phyloP scores from a whole-genome alignment of 108 stramenopile species.

The Fragilariopsis cylindrus region DNA sequence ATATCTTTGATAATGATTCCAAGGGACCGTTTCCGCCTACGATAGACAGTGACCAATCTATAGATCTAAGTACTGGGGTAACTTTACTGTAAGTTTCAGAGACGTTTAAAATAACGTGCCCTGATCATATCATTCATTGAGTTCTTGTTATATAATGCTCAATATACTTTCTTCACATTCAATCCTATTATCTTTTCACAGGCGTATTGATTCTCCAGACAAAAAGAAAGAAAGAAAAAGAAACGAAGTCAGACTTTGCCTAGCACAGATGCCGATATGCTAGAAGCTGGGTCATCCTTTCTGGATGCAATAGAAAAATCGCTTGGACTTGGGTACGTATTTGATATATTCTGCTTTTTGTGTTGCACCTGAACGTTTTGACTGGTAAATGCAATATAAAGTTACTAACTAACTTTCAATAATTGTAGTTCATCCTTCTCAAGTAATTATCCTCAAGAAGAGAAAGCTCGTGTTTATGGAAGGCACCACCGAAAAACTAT shows the following conservation, averaged over 20 bases:
- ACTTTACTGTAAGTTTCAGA: not conserved
- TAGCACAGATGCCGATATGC: constrained; percentile 73
- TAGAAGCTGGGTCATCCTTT: constrained; percentile 74
- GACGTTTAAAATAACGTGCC: not conserved
- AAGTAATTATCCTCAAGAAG: constrained; percentile 36
- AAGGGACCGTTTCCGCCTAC: constrained; percentile 1
- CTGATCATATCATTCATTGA: not conserved
- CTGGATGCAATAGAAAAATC: constrained; percentile 72
- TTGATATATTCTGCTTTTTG: not conserved
- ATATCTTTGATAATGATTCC: not conserved
- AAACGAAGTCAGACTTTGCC: constrained; percentile 42
- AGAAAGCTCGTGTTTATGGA: constrained; percentile 67
- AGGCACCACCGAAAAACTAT: constrained; percentile 83
- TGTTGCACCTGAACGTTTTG: not conserved
- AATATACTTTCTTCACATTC: not conserved
- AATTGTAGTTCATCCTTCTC: constrained; percentile 6
- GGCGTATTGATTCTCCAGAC: not conserved
- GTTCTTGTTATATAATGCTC: not conserved
- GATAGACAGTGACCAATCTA: not conserved
- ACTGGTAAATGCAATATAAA: too few species aligned
- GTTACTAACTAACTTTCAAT: not conserved
- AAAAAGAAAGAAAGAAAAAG: constrained; percentile 5
- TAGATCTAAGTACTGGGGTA: not conserved
- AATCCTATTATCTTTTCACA: not conserved
- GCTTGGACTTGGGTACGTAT: constrained; percentile 66